phyloP scores from a whole-genome alignment of 352 stramenopile species.

The Salisapilia sapeloensis region DNA sequence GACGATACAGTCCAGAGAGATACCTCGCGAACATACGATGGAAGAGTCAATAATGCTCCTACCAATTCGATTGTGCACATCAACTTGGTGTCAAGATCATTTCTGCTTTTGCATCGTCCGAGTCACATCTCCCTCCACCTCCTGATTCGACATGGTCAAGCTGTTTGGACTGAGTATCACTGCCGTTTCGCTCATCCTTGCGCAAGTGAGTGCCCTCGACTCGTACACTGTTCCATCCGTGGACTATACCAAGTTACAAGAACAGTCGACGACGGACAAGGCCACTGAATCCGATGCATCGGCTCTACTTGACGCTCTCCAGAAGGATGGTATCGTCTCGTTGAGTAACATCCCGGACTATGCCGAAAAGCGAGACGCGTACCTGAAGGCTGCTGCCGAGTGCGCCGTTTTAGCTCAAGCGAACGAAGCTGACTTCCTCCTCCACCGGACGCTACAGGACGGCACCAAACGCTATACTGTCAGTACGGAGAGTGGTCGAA shows the following conservation, averaged over 20 bases:
- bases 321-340: slow-evolving; percentile 53
- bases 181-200: too few relatives aligned
- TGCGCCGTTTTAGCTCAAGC: slow-evolving; percentile 32
- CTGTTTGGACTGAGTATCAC: too few relatives aligned
- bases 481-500: slow-evolving; percentile 35
- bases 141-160: too few relatives aligned
- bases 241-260: slow-evolving; percentile 30
- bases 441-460: slow-evolving; percentile 44
- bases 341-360: slow-evolving; percentile 59
- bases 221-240: slow-evolving; percentile 35
- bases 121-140: too few relatives aligned
- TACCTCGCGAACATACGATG: too few relatives aligned
- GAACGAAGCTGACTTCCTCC: slow-evolving; percentile 39
- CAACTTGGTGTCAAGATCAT: too few relatives aligned
- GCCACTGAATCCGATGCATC: too few relatives aligned
- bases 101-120: too few relatives aligned
- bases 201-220: too few relatives aligned
- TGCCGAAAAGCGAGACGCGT: slow-evolving; percentile 20
- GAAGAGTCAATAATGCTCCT: too few relatives aligned
- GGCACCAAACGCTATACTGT: slow-evolving; percentile 61
- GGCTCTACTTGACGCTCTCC: slow-evolving; percentile 26
- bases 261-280: slow-evolving; percentile 8
- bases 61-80: too few relatives aligned
- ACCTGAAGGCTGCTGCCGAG: slow-evolving; percentile 28
- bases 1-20: too few relatives aligned